Evolutionary conservation across 768 basidiomycete genomes (phyloP), one percentile per base, ranked within the genome.

Genomic region (Tremella fuciformis): DNA sequence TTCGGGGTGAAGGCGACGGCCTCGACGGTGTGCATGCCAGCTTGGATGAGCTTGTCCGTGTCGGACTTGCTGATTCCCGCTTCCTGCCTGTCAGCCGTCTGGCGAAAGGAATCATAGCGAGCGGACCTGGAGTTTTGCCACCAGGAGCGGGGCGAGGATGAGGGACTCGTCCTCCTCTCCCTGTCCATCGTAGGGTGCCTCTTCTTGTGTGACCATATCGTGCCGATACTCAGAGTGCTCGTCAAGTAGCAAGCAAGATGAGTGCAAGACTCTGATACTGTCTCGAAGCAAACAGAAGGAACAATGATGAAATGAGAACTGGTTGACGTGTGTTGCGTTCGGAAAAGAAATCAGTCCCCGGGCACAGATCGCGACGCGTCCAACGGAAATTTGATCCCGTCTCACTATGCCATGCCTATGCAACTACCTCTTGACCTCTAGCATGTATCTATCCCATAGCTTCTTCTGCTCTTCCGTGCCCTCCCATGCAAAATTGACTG

Each of bases 1-100:
- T 97, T 96, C 13, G 94, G 90, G 0, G 93, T 97, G 73, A 92
- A 97, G 34, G 91, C 93, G 51, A 98, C 91, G 15, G 91, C 84
- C 75, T 99, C 96, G 63, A 99, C 85, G 1, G 96, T 98, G 76
- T 94, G 84, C 59, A 89, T 83, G 13, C 96, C 96, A 26, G 89
- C 90, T 51, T 96, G 93, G 13, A 84, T 77, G 48, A 99, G 86
- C 77, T 98, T 98, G 84, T 93, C 91, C 80, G 93, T 86, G 72
- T 98, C 96, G 67, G 90, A 88, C 25, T 86, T 77, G 48, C 87
- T 85, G 63, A 97, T 89, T 8, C 94, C 94, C 16, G 85, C 85
- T 80, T 94, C 92, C 79, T 92, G 83, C 34, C 34, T 15, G 41
- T 52, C 25, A 41, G 22, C 18, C n/a, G 22, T 13, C 25, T 15